Conservation (phyloP, 2,329 filamentous ascomycete genomes). For the Fusarium denticulatum region DNA sequence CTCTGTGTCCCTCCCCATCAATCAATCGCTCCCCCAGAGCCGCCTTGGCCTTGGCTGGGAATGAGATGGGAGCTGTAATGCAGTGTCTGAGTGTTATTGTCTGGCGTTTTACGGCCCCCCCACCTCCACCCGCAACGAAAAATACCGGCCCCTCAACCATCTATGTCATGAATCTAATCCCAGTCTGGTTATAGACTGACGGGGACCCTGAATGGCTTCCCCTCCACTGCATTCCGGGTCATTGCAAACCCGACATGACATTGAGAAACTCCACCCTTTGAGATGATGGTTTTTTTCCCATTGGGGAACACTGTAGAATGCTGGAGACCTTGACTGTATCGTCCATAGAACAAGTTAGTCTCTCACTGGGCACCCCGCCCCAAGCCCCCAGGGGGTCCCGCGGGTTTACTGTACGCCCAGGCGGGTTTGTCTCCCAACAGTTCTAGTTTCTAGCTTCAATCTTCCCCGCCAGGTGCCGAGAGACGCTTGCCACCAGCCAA, state of each 20-base stretch:
- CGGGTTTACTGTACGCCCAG: conserved; percentile 30
- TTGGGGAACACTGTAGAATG: conserved; percentile 34
- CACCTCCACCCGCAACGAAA: conserved; percentile 19
- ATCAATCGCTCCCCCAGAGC: conserved; percentile 15
- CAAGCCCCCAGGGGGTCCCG: conserved; percentile 6
- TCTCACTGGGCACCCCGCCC: conserved; percentile 8
- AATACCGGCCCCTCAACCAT: conserved; percentile 33
- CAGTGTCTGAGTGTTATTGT: conserved; percentile 7
- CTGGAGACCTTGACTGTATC: neutral
- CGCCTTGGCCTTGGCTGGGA: conserved; percentile 20
- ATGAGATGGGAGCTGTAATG: conserved; percentile 11
- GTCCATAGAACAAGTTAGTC: neutral
- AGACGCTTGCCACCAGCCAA: conserved; percentile 41
- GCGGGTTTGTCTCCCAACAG: conserved; percentile 43
- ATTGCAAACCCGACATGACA: conserved; percentile 15
- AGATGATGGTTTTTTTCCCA: conserved; percentile 31
- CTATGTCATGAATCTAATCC: conserved; percentile 1
- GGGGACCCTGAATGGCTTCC: conserved; percentile 27
- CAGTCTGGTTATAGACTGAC: neutral
- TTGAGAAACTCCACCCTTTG: neutral
- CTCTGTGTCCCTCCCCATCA: conserved; percentile 12
- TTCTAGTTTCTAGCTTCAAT: conserved; percentile 42
- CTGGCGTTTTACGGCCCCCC: conserved; percentile 9
- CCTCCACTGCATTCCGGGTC: conserved; percentile 25
- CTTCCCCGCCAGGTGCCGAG: conserved; percentile 40